Percentiles rank a stretch among this genome's conserved stretches.
phyloP scores from a whole-genome alignment of 202 grass and related monocot genomes.

The Tripidium arundinaceum region DNA sequence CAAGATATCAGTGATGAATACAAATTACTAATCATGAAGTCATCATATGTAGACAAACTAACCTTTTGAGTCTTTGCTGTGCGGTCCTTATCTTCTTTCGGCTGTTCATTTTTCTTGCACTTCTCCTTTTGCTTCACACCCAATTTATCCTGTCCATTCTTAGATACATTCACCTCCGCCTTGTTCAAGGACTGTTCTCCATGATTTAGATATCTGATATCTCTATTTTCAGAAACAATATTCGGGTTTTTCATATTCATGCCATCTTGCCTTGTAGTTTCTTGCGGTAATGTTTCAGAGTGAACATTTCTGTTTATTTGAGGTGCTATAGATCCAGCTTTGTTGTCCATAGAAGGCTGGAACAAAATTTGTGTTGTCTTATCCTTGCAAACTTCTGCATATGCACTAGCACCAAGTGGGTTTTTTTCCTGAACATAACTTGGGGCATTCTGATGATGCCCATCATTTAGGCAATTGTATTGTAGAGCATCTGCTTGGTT shows the following conservation, averaged over 20 bases:
- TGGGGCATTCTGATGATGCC: slow-evolving; percentile 10
- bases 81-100: slow-evolving; percentile 47
- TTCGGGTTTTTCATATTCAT: slow-evolving; percentile 2
- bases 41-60: slow-evolving; percentile 22
- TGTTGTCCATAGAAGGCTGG: slow-evolving; percentile 14
- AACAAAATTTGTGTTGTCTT: neutral
- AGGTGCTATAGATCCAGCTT: neutral
- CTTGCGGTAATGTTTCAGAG: slow-evolving; percentile 15
- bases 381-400: slow-evolving; percentile 11
- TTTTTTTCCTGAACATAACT: neutral
- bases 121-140: slow-evolving; percentile 50
- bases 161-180: neutral
- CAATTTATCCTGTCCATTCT: slow-evolving; percentile 34
- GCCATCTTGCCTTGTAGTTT: neutral
- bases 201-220: neutral
- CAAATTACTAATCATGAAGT: neutral
- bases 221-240: slow-evolving; percentile 23
- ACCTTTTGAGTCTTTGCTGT: slow-evolving; percentile 54
- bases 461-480: slow-evolving; percentile 3
- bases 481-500: slow-evolving; percentile 26
- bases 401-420: neutral
- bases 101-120: slow-evolving; percentile 36
- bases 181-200: slow-evolving; percentile 14
- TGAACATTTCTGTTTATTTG: slow-evolving; percentile 21
- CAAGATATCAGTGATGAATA: neutral